Conservation (phyloP, 306 rosid genomes). For the Sicyos baderoa region DNA sequence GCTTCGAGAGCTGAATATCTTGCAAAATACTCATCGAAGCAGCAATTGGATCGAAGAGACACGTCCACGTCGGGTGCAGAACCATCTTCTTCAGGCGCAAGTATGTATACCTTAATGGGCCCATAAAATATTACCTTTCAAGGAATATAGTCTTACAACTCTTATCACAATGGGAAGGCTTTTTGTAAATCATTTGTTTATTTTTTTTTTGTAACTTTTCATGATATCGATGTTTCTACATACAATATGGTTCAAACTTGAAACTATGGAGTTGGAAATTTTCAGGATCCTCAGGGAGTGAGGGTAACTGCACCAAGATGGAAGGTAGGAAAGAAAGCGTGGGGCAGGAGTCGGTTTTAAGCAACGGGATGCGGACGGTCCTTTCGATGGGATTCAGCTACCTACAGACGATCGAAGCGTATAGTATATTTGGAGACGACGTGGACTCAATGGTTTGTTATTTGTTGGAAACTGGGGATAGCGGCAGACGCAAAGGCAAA, state of each 20-base stretch:
- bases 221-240: background rate
- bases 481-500: conserved; percentile 85
- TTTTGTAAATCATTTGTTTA: too few relatives aligned
- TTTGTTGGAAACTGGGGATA: conserved; percentile 67
- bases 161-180: too few relatives aligned
- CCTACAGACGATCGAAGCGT: conserved; percentile 76
- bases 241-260: background rate
- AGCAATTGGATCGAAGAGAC: conserved; percentile 44
- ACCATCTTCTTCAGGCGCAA: conserved; percentile 90
- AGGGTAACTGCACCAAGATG: conserved; percentile 31
- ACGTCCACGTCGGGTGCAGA: conserved; percentile 76
- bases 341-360: conserved; percentile 31
- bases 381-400: conserved; percentile 89
- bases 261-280: background rate
- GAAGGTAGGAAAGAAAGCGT: conserved; percentile 35
- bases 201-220: too few relatives aligned
- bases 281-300: conserved; percentile 56
- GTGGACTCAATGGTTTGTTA: conserved; percentile 88
- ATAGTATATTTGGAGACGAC: conserved; percentile 88
- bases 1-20: conserved; percentile 79
- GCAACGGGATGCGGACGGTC: conserved; percentile 57
- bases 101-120: conserved; percentile 61
- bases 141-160: too few relatives aligned
- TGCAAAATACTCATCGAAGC: conserved; percentile 45
- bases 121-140: too few relatives aligned